Conservation (phyloP, 495 filamentous ascomycete genomes). For the Aspergillus sclerotioniger region DNA sequence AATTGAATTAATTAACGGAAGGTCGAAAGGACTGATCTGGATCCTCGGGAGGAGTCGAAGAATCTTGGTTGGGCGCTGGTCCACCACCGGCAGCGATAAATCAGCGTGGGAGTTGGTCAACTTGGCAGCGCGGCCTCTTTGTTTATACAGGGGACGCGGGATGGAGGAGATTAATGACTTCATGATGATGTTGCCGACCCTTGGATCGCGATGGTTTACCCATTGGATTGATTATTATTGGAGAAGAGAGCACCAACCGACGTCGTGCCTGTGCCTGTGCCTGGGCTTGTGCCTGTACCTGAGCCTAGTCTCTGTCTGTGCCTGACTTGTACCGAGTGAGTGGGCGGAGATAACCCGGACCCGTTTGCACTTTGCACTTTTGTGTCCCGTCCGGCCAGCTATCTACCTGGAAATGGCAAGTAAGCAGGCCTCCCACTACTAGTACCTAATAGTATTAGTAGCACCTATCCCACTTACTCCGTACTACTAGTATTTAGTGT, state of each 20-base stretch:
- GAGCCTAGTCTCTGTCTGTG: background rate
- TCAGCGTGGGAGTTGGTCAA: background rate
- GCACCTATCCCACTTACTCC: too few species aligned
- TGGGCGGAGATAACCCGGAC: conserved; percentile 1
- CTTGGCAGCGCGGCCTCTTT: background rate
- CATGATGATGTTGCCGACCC: background rate
- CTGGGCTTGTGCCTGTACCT: background rate
- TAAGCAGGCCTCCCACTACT: background rate
- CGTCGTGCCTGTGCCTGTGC: background rate
- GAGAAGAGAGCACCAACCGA: background rate
- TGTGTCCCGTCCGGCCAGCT: background rate
- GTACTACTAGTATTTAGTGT: too few species aligned
- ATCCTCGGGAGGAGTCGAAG: background rate
- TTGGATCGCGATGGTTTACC: background rate
- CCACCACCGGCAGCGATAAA: background rate
- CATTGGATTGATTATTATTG: background rate
- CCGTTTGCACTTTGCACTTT: background rate
- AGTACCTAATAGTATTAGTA: too few species aligned
- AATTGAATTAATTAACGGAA: conserved; percentile 5
- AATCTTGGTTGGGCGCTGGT: conserved; percentile 3
- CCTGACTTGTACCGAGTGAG: background rate
- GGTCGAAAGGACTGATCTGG: conserved; percentile 5
- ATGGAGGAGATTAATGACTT: background rate
- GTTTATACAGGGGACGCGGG: background rate
- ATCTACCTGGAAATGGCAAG: too few species aligned